These are phyloP conservation scores for Diplodia sapinea DNA, from an alignment of 2,329 filamentous ascomycete species.

Conservation along the genomic window DNA sequence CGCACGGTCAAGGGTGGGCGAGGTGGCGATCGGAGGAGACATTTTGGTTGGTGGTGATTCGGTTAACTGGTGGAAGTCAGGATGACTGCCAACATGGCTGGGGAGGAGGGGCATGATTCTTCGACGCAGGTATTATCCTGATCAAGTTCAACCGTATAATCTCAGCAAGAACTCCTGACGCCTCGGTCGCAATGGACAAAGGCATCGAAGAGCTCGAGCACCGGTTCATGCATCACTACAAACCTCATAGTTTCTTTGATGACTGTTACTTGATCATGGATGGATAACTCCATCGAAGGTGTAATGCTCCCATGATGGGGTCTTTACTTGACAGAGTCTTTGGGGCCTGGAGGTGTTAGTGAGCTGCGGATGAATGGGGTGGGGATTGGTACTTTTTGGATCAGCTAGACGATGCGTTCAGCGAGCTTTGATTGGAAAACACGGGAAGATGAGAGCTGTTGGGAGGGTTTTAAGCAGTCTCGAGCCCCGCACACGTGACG, in stretches of 20 bases:
- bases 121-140: conserved; percentile 96
- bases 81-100: conserved; percentile 37
- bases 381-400: conserved; percentile 14
- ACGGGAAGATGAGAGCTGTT: background rate
- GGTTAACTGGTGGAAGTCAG: conserved; percentile 41
- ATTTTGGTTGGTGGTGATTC: conserved; percentile 59
- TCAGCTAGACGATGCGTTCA: background rate
- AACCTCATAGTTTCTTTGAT: conserved; percentile 28
- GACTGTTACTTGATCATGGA: conserved; percentile 28
- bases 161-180: conserved; percentile 60
- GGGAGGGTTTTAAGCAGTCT: conserved; percentile 12
- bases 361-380: background rate
- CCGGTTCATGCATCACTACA: conserved; percentile 48
- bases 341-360: conserved; percentile 6
- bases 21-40: conserved; percentile 77
- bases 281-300: conserved; percentile 29
- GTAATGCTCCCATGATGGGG: conserved; percentile 27
- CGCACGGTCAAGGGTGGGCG: conserved; percentile 52
- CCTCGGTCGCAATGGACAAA: conserved; percentile 16
- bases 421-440: background rate
- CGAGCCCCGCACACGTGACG: conserved; percentile 31
- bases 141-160: conserved; percentile 97
- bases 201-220: conserved; percentile 42
- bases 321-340: conserved; percentile 22
- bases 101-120: conserved; percentile 86